Base-by-base conservation (phyloP, 176 grass and related monocot genomes). In the Juncus effusus region DNA sequence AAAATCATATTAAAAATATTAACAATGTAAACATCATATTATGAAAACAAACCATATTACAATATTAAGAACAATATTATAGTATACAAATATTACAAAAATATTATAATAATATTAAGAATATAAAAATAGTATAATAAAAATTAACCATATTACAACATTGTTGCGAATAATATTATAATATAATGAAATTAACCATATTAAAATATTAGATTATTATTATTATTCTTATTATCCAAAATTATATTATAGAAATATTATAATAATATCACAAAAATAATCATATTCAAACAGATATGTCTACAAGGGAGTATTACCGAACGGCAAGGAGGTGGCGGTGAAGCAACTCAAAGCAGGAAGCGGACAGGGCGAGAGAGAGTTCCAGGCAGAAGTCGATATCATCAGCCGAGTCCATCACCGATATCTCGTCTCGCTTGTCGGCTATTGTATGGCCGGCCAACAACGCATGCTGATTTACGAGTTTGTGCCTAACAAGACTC, bases 371-470 rank as follows among this genome's bases (percentile, higher is more conserved):
- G 94, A 97, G 85, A 87, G 89, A 60, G 94, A 99, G 83, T 99
- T 99, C 83, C 94, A 99, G 72, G 85, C 94, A 1, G 94, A 99
- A 82, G 94, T 99, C 3, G 94, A 99, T 55, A 99, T 99, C 77
- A 99, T 99, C 78, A 99, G 94, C 76, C 77, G 94, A 39, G 94
- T 99, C 53, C 94, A 99, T 75, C 94, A 99, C 59, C 80, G 94
- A 8, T 85, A 99, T 78, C 85, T 99, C 69, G 94, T 99, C 51
- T 85, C 94, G 38, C 94, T 99, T 40, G 94, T 99, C 12, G 94
- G 94, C 0, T 99, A 93, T 83, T 99, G 94, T 73, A 87, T 87
- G 38, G 73, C 94, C 36, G 88, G 88, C 2, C 6, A 60, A 2
- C 94, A 93, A 68, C 75, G 88, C 52, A 65, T 99, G 67, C 94